These are phyloP conservation scores for Fraxinus ornus DNA, from an alignment of 305 asterid species.

Conservation along the genomic window DNA sequence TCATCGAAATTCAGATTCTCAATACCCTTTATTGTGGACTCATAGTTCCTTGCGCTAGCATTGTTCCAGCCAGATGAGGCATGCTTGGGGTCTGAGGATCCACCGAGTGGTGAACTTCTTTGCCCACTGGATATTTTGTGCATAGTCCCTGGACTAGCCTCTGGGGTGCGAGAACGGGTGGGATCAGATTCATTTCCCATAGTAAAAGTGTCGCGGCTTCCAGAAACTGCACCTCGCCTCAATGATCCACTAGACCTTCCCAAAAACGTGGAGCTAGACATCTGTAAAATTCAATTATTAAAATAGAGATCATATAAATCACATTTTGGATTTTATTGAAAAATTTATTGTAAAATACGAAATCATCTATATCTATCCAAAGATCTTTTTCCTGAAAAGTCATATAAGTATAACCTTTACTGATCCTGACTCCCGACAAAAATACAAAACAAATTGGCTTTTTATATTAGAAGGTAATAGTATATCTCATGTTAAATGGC, in stretches of 20 bases:
- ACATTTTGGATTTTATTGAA: neutral
- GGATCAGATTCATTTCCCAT: conserved; percentile 66
- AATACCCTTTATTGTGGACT: conserved; percentile 69
- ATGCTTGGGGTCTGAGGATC: conserved; percentile 58
- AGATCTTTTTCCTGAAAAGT: neutral
- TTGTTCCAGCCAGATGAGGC: conserved; percentile 50
- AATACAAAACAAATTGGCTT: neutral
- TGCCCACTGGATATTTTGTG: conserved; percentile 59
- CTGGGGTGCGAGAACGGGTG: conserved; percentile 62
- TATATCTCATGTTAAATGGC: neutral
- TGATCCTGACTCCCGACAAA: neutral
- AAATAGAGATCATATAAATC: neutral
- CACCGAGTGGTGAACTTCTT: conserved; percentile 60
- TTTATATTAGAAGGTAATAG: neutral
- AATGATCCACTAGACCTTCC: conserved; percentile 68
- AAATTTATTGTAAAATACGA: neutral
- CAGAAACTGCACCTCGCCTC: conserved; percentile 66
- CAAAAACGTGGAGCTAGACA: conserved; percentile 38
- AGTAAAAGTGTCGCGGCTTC: conserved; percentile 62
- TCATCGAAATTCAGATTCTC: conserved; percentile 70
- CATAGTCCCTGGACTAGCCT: conserved; percentile 61
- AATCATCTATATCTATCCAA: neutral
- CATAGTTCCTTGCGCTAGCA: conserved; percentile 52
- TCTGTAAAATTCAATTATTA: conserved; percentile 29
- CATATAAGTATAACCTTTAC: neutral